These are phyloP conservation scores for Jatropha curcas DNA, from an alignment of 345 rosid genomes.

Conservation along the genomic window DNA sequence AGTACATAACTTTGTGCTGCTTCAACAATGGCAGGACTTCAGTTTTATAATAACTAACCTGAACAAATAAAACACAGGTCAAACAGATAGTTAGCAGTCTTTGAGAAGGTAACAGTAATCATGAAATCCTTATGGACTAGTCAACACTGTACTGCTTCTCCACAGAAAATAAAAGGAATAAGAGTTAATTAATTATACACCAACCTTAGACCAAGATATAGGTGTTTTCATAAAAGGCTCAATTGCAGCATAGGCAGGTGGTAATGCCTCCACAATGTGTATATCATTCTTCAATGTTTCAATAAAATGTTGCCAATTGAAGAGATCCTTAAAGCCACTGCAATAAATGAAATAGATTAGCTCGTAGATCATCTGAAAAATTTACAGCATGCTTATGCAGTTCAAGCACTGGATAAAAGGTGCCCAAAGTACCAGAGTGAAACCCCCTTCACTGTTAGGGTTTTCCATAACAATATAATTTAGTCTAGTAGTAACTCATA, in stretches of 20 bases:
- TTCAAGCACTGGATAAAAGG: background rate
- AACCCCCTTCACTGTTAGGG: background rate
- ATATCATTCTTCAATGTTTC: slow-evolving; percentile 74
- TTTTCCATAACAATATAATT: background rate
- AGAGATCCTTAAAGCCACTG: slow-evolving; percentile 92
- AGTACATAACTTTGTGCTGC: slow-evolving; percentile 79
- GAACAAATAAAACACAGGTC: slow-evolving; percentile 31
- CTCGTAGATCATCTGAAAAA: slow-evolving; percentile 16
- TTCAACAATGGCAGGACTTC: slow-evolving; percentile 80
- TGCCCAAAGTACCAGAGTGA: background rate
- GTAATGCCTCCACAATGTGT: slow-evolving; percentile 79
- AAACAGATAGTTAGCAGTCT: background rate
- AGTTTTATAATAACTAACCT: slow-evolving; percentile 80
- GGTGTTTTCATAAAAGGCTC: slow-evolving; percentile 81
- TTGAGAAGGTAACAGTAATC: slow-evolving; percentile 4
- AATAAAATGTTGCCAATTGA: slow-evolving; percentile 90
- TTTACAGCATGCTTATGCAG: background rate
- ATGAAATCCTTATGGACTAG: background rate
- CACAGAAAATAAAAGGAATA: background rate
- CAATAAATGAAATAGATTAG: slow-evolving; percentile 21
- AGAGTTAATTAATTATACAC: background rate
- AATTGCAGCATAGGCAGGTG: slow-evolving; percentile 52
- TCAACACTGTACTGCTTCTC: background rate
- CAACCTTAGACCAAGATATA: slow-evolving; percentile 95
- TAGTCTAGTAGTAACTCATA: background rate